These are phyloP conservation scores for Pseudopyricularia cyperi DNA, from an alignment of 2,329 filamentous ascomycete species.

Conservation along the genomic window DNA sequence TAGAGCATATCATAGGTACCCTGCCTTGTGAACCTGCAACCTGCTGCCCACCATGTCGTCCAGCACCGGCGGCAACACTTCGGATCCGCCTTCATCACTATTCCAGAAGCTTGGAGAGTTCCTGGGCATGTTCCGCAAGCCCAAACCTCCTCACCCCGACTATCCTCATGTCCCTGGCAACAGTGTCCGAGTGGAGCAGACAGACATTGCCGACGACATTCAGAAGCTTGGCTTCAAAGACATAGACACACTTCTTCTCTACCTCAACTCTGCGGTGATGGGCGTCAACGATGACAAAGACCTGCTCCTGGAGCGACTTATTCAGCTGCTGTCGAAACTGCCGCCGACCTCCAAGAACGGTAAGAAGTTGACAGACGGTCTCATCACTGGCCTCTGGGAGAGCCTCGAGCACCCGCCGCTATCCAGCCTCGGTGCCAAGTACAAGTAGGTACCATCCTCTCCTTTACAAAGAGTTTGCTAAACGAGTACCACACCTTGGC, in stretches of 20 bases:
- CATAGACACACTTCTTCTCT: slow-evolving; percentile 11
- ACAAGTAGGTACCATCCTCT: slow-evolving; percentile 22
- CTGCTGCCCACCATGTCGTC: neutral
- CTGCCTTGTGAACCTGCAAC: neutral
- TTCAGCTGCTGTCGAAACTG: slow-evolving; percentile 13
- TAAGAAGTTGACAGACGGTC: slow-evolving; percentile 28
- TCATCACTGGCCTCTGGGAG: slow-evolving; percentile 39
- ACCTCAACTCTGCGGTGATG: slow-evolving; percentile 5
- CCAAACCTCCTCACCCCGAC: neutral
- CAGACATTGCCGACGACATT: slow-evolving; percentile 4
- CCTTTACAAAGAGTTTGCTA: slow-evolving; percentile 8
- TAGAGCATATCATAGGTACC: too few relatives aligned
- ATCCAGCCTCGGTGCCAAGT: slow-evolving; percentile 25
- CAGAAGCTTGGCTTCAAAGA: slow-evolving; percentile 16
- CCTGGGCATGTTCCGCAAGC: neutral
- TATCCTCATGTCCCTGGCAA: neutral
- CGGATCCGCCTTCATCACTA: neutral
- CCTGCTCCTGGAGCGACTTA: slow-evolving; percentile 6
- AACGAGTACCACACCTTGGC: neutral
- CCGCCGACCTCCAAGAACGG: slow-evolving; percentile 12
- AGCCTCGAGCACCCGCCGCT: slow-evolving; percentile 41
- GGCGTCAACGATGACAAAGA: slow-evolving; percentile 6
- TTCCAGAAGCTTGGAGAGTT: neutral
- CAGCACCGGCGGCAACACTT: neutral
- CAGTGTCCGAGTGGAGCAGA: neutral